Evolutionary conservation across 805 yeast species (phyloP).

Genomic region (Lipomyces sp.): DNA sequence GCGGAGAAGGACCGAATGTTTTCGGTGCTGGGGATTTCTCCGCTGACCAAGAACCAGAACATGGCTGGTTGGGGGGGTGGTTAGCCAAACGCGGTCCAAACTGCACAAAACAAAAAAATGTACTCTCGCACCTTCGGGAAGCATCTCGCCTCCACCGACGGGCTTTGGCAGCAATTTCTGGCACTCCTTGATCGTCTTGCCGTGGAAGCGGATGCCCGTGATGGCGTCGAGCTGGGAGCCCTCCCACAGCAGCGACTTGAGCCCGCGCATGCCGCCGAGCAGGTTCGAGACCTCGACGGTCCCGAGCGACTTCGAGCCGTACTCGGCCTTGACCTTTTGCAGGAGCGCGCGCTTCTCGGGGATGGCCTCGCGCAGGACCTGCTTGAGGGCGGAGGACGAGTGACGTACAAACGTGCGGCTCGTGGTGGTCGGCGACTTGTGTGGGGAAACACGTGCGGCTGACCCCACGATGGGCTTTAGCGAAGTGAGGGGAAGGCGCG

Average conservation of each 20-base stretch:
- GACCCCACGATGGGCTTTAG: background rate
- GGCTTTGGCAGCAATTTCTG: slow-evolving; percentile 62
- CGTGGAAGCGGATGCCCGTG: slow-evolving; percentile 76
- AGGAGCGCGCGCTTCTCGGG: slow-evolving; percentile 46
- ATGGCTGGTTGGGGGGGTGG: slow-evolving; percentile 38
- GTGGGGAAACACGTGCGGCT: slow-evolving; percentile 4
- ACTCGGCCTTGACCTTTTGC: slow-evolving; percentile 42
- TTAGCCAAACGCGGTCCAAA: background rate
- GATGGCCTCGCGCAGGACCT: slow-evolving; percentile 40
- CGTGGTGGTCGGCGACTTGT: background rate
- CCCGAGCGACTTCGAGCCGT: slow-evolving; percentile 43
- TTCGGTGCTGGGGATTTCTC: slow-evolving; percentile 60
- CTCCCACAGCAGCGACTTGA: slow-evolving; percentile 73
- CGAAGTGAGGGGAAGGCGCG: background rate
- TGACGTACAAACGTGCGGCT: slow-evolving; percentile 8
- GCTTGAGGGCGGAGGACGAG: slow-evolving; percentile 35
- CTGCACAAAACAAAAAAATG: background rate
- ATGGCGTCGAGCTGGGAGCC: slow-evolving; percentile 73
- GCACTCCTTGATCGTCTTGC: slow-evolving; percentile 69
- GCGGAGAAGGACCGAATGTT: slow-evolving; percentile 56
- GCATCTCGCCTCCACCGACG: slow-evolving; percentile 54
- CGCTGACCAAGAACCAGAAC: slow-evolving; percentile 76
- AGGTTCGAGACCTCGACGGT: slow-evolving; percentile 46
- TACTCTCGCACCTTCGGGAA: slow-evolving; percentile 73
- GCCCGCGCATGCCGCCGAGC: slow-evolving; percentile 78